Base-by-base conservation (phyloP, 2,329 filamentous ascomycete genomes). In the Pyrenophora tritici-repentis region DNA sequence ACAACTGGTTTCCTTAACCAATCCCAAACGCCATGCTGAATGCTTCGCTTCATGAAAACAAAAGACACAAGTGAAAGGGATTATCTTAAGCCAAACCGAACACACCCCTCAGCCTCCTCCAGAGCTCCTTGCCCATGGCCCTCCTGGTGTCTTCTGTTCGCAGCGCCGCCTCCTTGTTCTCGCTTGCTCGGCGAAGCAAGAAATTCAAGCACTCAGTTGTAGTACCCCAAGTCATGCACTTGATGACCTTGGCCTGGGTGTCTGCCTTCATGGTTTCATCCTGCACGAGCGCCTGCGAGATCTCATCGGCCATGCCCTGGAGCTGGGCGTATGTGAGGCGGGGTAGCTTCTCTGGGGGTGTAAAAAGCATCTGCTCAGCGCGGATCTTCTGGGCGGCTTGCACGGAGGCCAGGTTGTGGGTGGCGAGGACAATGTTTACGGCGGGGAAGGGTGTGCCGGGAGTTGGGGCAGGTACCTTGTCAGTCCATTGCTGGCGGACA, bases 221-320 rank as follows among this genome's bases (percentile, higher is more conserved):
- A 3, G 72, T 77, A 1, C 83, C 83, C 82, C 82, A 85, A 3
- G 79, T 78, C 42, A 81, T 78, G 56, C 79, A 80, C 71, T 85
- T 85, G 63, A 79, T 81, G 2, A 81, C 79, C 50, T 73, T 75
- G 13, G 78, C 61, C 48, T 71, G 66, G 0, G 65, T 65, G 33
- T 71, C 71, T 63, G 65, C 63, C 65, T 73, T 56, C 46, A 71
- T 63, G 65, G 72, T 59, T 16, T 68, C 61, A 24, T 75, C 75
- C 50, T 82, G 74, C 13, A 85, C 69, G 0, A 85, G 70, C 3
- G 76, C 74, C 59, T 82, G 81, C 50, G 87, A 91, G 44, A 97
- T 86, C 70, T 97, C 92, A 63, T 97, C 93, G 1, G 93, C 93
- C 93, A 97, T 97, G 34, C 93, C 92, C 77, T 93, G 89, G 1